phyloP scores from a whole-genome alignment of 176 grass and related monocot genomes.

The Phoenix dactylifera region DNA sequence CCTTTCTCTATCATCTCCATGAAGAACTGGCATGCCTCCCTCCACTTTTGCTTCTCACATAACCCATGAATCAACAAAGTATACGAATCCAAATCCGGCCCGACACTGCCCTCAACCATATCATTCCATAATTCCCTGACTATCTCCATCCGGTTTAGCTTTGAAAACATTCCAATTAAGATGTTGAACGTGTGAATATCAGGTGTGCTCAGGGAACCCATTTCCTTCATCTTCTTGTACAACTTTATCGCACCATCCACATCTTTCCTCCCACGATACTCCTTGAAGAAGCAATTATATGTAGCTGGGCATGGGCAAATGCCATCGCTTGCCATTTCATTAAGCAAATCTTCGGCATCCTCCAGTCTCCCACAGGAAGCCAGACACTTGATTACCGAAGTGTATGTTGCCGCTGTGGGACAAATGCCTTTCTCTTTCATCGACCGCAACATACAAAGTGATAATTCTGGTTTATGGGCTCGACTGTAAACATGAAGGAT shows the following conservation, averaged over 20 bases:
- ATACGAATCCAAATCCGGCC: constrained; percentile 91
- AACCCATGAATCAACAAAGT: constrained; percentile 76
- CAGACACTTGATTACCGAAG: constrained; percentile 86
- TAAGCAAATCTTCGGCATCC: constrained; percentile 55
- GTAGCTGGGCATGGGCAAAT: constrained; percentile 60
- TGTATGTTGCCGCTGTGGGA: constrained; percentile 81
- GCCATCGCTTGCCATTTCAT: constrained; percentile 63
- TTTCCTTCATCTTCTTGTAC: constrained; percentile 77
- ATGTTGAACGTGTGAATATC: constrained; percentile 90
- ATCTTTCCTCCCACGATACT: constrained; percentile 84
- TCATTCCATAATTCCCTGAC: constrained; percentile 68
- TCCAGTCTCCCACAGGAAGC: constrained; percentile 76
- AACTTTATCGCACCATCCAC: constrained; percentile 40
- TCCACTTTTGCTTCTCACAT: constrained; percentile 74
- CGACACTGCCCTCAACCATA: constrained; percentile 51
- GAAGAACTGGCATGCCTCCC: constrained; percentile 81
- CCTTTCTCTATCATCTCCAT: constrained; percentile 99
- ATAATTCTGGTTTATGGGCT: constrained; percentile 82
- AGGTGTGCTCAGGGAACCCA: constrained; percentile 28
- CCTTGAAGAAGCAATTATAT: constrained; percentile 94
- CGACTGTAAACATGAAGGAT: constrained; percentile 91
- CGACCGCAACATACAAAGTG: constrained; percentile 54
- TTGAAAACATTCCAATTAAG: constrained; percentile 79
- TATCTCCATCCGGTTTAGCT: constrained; percentile 36
- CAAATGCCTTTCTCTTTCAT: constrained; percentile 79